These are phyloP conservation scores for Zymoseptoria passerinii DNA, from an alignment of 2,329 filamentous ascomycete species.

Conservation along the genomic window DNA sequence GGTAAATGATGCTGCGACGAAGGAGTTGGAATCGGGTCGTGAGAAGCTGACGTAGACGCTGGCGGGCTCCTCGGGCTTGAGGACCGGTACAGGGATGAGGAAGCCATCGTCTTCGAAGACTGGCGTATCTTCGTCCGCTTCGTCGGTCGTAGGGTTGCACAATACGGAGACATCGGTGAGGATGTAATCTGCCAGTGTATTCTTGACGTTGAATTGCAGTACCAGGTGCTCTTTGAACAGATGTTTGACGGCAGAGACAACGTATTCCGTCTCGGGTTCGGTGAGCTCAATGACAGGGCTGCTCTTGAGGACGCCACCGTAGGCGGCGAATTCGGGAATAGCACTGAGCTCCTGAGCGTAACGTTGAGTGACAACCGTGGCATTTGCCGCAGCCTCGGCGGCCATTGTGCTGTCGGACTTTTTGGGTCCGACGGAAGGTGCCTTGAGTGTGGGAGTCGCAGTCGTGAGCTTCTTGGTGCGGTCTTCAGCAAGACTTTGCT, in stretches of 20 bases:
- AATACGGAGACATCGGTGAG: conserved; percentile 82
- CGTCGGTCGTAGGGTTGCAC: conserved; percentile 64
- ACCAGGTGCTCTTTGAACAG: conserved; percentile 97
- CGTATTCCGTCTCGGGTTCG: conserved; percentile 95
- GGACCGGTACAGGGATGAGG: conserved; percentile 77
- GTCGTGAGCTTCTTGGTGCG: conserved; percentile 94
- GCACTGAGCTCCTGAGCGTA: conserved; percentile 79
- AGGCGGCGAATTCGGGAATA: conserved; percentile 84
- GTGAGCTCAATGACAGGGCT: conserved; percentile 80
- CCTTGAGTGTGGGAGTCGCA: conserved; percentile 86
- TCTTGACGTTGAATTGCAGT: conserved; percentile 94
- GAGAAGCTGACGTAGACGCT: conserved; percentile 94
- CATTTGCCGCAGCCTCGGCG: conserved; percentile 61
- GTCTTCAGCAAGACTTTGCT: conserved; percentile 93
- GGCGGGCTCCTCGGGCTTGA: conserved; percentile 77
- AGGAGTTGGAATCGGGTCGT: conserved; percentile 60
- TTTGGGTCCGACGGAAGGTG: conserved; percentile 76
- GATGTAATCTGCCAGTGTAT: conserved; percentile 84
- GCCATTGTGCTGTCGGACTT: conserved; percentile 61
- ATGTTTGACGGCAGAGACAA: conserved; percentile 88
- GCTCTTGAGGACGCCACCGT: conserved; percentile 87
- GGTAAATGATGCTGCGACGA: conserved; percentile 73
- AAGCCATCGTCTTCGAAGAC: conserved; percentile 70
- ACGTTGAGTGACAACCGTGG: conserved; percentile 73
- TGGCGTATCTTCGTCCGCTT: conserved; percentile 80